Base-by-base conservation (phyloP, 2,329 filamentous ascomycete species). In the Botrytis pseudocinerea region DNA sequence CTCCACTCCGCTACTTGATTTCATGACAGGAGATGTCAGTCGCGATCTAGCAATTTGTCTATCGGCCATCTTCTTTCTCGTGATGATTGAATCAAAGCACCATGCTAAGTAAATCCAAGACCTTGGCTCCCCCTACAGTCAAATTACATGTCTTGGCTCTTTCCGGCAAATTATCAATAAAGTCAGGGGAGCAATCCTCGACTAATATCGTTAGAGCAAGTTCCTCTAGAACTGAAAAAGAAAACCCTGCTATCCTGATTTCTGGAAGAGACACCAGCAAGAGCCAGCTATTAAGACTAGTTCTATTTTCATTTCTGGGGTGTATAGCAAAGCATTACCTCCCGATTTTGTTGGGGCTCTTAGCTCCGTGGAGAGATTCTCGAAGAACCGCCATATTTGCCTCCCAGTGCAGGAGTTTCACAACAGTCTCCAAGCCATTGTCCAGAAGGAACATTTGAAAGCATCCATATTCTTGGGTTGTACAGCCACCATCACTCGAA, bases 91-190 rank as follows among this genome's bases (percentile, higher is more conserved):
- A 4, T 4, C 14, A 2, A 1, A 4, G 14, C 51, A 57, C 14
- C 6, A 28, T 57, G 14, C n/a, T 4, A 4, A 0, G 1, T 14
- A 28, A 57, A 1, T 40, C 16, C 35, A 25, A 40, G 22, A 9
- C 18, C 35, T 40, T 0, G 4, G 1, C 22, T 16, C 10, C 35
- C 8, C 14, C 22, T 2, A 3, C 6, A 40, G 0, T 3, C 1
- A 40, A 8, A 12, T 28, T 0, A 4, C 25, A 20, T 2, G 1
- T 42, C 22, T n/a, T 1, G 42, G 22, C 60, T 10, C 35, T 42
- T 38, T n/a, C 60, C 16, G 16, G 35, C 6, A 25, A 62, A 3
- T 4, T 25, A n/a, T 62, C 59, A 3, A 40, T 25, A 1, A 61
- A 61, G 22, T 61, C 22, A 18, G 14, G 2, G 12, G 12, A 61